Evolutionary conservation across 768 basidiomycete species (phyloP).

Genomic region (Mycena haematopus): DNA sequence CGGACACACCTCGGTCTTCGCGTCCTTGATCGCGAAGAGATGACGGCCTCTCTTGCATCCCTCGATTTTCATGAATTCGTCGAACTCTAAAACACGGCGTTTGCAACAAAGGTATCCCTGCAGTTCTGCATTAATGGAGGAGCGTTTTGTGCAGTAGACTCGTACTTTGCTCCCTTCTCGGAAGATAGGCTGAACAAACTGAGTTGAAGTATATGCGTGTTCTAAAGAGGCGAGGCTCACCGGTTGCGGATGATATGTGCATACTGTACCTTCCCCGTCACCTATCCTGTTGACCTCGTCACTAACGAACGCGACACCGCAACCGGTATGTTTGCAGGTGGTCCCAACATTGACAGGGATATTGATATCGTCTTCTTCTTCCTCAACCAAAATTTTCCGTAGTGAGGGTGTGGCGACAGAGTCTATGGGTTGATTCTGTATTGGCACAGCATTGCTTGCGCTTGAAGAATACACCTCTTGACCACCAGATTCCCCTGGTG

Average conservation of each 20-base stretch:
- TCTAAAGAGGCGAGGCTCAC: conserved; percentile 55
- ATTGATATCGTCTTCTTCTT: conserved; percentile 82
- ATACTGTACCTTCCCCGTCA: conserved; percentile 73
- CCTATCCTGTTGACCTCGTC: conserved; percentile 74
- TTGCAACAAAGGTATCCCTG: conserved; percentile 98
- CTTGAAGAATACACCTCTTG: conserved; percentile 61
- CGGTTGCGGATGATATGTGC: conserved; percentile 83
- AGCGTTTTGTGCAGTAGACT: conserved; percentile 3
- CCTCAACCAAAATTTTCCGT: conserved; percentile 60
- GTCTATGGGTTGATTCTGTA: conserved; percentile 23
- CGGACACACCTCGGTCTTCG: conserved; percentile 48
- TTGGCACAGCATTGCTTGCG: conserved; percentile 27
- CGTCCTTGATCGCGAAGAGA: conserved; percentile 76
- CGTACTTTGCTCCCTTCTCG: conserved; percentile 91
- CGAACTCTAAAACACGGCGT: conserved; percentile 93
- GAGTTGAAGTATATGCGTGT: conserved; percentile 9
- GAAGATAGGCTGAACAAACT: conserved; percentile 79
- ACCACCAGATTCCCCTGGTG: conserved; percentile 47
- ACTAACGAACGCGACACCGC: conserved; percentile 69
- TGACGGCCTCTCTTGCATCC: conserved; percentile 93
- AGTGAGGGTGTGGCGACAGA: conserved; percentile 31
- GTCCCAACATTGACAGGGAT: conserved; percentile 66
- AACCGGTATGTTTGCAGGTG: conserved; percentile 78
- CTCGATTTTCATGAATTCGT: conserved; percentile 92
- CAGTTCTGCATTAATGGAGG: conserved; percentile 16